Percentiles rank a stretch among this genome's conserved stretches.
Conservation (phyloP, 208 protist genomes). For the Trypanosoma platydactyli region DNA sequence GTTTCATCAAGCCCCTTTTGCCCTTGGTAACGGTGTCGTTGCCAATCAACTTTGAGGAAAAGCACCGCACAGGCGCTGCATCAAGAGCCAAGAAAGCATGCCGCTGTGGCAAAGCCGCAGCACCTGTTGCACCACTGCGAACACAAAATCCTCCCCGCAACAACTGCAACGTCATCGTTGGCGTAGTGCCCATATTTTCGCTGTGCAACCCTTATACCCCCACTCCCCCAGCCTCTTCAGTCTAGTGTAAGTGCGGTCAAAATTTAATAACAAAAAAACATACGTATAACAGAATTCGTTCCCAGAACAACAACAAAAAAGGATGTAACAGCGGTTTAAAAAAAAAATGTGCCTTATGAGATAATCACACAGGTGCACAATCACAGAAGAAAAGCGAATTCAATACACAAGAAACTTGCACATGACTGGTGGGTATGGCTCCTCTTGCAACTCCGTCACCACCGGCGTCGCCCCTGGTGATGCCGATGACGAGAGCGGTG, state of each 20-base stretch:
- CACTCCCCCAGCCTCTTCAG: background rate
- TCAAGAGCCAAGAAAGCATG: background rate
- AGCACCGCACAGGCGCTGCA: background rate
- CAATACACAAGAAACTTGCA: conserved; percentile 53
- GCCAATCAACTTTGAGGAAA: conserved; percentile 11
- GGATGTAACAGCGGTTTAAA: background rate
- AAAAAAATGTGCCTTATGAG: too few relatives aligned
- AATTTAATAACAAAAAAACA: conserved; percentile 2
- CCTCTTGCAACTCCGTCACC: conserved; percentile 23
- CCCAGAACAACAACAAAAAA: conserved; percentile 23
- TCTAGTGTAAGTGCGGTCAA: conserved; percentile 19
- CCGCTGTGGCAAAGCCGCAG: background rate
- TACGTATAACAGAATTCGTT: background rate
- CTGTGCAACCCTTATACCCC: too few relatives aligned
- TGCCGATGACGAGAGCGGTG: conserved; percentile 6
- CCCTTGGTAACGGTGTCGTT: background rate
- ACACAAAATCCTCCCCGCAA: background rate
- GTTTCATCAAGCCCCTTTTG: background rate
- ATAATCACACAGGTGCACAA: conserved; percentile 3
- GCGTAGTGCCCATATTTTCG: background rate
- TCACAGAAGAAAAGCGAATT: conserved; percentile 4
- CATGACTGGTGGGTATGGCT: conserved; percentile 32
- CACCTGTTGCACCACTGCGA: background rate
- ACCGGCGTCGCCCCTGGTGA: background rate
- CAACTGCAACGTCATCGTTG: background rate